These are phyloP conservation scores for Aureobasidium sp. DNA, from an alignment of 2,329 filamentous ascomycete genomes.

Conservation along the genomic window DNA sequence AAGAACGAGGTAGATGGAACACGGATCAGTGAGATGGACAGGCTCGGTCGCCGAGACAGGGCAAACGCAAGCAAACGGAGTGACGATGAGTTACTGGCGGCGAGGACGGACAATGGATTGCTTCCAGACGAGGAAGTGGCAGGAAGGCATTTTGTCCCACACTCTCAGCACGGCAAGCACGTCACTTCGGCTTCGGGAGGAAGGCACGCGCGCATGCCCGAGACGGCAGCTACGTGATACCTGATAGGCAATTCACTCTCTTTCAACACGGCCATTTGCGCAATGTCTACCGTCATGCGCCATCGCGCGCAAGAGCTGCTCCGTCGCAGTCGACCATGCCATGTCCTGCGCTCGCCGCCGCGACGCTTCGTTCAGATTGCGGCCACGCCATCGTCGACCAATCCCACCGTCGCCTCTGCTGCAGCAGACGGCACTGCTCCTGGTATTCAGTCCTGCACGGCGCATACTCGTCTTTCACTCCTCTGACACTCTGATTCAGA, in stretches of 20 bases:
- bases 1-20: not conserved
- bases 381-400: conserved; percentile 33
- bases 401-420: conserved; percentile 23
- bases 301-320: conserved; percentile 17
- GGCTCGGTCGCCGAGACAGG: not conserved
- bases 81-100: not conserved
- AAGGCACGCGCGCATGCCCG: not conserved
- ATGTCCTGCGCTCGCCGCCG: not conserved
- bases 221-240: not conserved
- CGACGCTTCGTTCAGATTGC: conserved; percentile 37
- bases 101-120: too few species aligned
- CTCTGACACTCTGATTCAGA: conserved; percentile 44
- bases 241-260: not conserved
- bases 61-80: not conserved
- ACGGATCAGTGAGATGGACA: not conserved
- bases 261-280: not conserved
- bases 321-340: conserved; percentile 17
- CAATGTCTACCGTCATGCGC: conserved; percentile 21
- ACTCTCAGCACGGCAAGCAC: not conserved
- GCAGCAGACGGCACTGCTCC: conserved; percentile 9
- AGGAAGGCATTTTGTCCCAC: not conserved
- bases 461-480: too few species aligned
- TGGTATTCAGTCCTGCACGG: not conserved
- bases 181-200: conserved; percentile 5
- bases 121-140: too few species aligned